These are phyloP conservation scores for Allium cepa DNA, from an alignment of 106 monocot species.

Conservation along the genomic window DNA sequence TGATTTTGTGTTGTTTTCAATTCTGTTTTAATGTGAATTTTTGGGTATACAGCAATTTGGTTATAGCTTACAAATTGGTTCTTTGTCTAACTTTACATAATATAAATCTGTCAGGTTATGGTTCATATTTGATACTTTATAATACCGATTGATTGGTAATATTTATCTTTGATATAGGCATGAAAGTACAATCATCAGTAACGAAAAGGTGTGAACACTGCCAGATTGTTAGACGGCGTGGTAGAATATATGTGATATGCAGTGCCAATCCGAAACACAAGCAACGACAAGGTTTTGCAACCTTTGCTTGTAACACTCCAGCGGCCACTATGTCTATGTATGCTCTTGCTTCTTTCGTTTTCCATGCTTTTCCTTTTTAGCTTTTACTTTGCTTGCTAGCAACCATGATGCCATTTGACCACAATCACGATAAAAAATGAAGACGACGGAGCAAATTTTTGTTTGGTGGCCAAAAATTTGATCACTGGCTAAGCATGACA, in stretches of 20 bases:
- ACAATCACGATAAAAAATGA: background rate
- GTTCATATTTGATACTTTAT: no score
- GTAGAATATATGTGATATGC: conserved; percentile 62
- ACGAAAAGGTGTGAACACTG: conserved; percentile 80
- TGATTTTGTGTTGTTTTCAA: no score
- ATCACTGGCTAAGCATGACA: no score
- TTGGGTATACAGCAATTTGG: no score
- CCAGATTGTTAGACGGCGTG: conserved; percentile 57
- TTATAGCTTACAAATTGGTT: no score
- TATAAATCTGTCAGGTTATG: no score
- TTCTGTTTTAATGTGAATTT: no score
- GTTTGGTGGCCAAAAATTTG: no score
- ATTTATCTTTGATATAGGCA: conserved; percentile 8
- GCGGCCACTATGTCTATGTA: conserved; percentile 26
- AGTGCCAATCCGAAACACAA: conserved; percentile 76
- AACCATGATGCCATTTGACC: background rate
- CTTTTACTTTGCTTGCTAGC: background rate
- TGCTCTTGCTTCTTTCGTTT: conserved; percentile 3
- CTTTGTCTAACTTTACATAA: no score
- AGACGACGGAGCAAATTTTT: background rate
- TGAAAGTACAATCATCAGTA: conserved; percentile 79
- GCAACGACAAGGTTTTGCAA: conserved; percentile 68
- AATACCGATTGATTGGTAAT: no score
- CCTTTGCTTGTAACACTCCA: conserved; percentile 50
- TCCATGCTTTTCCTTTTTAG: background rate